Evolutionary conservation across 2,329 filamentous ascomycete genomes (phyloP), one percentile per base, ranked within the genome.

Genomic region (Colletotrichum agaves): DNA sequence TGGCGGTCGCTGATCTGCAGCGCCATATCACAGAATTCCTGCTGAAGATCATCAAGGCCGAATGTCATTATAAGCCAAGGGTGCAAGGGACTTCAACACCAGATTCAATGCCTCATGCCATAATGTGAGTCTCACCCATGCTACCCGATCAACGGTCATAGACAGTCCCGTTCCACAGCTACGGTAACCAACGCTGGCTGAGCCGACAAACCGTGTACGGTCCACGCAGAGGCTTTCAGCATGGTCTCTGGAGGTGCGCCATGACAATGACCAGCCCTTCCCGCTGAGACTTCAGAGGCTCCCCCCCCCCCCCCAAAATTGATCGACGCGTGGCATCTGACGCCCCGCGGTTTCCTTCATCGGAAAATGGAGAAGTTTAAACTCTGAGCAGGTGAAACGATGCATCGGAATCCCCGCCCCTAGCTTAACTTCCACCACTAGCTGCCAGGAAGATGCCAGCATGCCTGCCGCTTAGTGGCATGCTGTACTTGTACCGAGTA

Each of bases 361-460:
- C 64, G 53, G 60, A 67, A 49, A 39, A 57, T 46, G 53, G 39
- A 53, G 64, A 55, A 58, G 27, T 59, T 67, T 67, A 67, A 62
- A 67, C 61, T 67, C 64, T 35, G 39, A 17, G 21, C 39, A 53
- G 61, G 55, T 67, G 61, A 67, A 67, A 64, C 61, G 63, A 59
- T 64, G 61, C 64, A 67, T 64, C 61, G 64, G 64, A 49, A 58
- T 64, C 61, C 63, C 64, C 64, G 61, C 61, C 64, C 60, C 64
- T 67, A 53, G 61, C 64, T 59, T 67, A 53, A 33, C 64, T 23
- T 59, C 61, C 58, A 61, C 49, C 19, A 35, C 31, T n/a, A 27
- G 17, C 8, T 61, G 62, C 66, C 31, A 56, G 66, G 66, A 52
- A 67, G 49, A 67, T 69, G 63, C 56, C 63, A 43, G 66, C n/a